Evolutionary conservation across 108 stramenopile species (phyloP).

Genomic region (Nannochloropsis oceanica): DNA sequence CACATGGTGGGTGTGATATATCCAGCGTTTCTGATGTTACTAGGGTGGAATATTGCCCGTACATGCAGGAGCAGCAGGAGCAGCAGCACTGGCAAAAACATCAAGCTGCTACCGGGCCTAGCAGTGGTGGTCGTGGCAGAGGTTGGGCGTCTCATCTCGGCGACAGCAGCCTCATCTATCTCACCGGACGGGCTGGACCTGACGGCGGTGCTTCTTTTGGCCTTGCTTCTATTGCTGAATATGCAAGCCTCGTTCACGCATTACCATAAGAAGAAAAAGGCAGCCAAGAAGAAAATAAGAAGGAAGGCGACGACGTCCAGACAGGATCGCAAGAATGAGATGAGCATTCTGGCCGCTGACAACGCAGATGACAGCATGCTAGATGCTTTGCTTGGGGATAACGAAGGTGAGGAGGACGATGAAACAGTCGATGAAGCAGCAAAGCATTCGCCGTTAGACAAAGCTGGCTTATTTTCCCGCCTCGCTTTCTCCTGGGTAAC

Average conservation of each 20-base stretch:
- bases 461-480: not conserved
- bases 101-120: not conserved
- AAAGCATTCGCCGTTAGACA: not conserved
- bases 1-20: not conserved
- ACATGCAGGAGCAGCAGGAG: not conserved
- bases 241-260: not conserved
- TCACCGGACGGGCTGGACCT: not conserved
- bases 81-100: not conserved
- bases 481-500: conserved; percentile 22
- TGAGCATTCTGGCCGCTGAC: not conserved
- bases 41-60: not conserved
- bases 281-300: not conserved
- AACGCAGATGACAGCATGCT: not conserved
- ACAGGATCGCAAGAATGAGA: not conserved
- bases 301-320: no score
- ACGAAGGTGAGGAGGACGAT: no score
- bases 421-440: not conserved
- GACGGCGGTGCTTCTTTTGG: not conserved
- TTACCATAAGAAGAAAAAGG: not conserved
- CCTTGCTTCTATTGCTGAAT: not conserved
- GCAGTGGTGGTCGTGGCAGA: not conserved
- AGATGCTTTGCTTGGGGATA: not conserved
- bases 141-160: not conserved
- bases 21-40: not conserved
- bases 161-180: not conserved